Conservation (phyloP, 2,329 filamentous ascomycete species). For the Aspergillus flavus region DNA sequence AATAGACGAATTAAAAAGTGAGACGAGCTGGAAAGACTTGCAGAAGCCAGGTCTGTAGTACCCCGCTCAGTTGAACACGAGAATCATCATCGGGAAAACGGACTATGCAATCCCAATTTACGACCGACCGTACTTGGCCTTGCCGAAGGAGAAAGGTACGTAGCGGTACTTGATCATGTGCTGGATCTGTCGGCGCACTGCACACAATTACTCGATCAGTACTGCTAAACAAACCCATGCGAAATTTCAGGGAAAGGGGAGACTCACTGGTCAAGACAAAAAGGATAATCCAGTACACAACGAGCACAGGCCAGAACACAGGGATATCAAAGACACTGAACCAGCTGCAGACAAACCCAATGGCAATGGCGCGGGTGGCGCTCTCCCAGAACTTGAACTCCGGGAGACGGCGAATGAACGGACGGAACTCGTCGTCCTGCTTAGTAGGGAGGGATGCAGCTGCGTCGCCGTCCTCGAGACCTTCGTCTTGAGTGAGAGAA, state of each 20-base stretch:
- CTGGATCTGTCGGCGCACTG: slow-evolving; percentile 98
- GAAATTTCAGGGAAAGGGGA: background rate
- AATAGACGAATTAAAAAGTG: background rate
- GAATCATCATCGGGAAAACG: slow-evolving; percentile 1
- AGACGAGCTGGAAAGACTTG: background rate
- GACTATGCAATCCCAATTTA: slow-evolving; percentile 19
- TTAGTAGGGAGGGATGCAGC: slow-evolving; percentile 81
- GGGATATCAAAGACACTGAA: slow-evolving; percentile 94
- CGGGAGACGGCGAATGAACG: slow-evolving; percentile 91
- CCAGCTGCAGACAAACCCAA: slow-evolving; percentile 88
- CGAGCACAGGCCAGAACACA: slow-evolving; percentile 97
- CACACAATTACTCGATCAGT: background rate
- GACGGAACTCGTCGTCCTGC: slow-evolving; percentile 95
- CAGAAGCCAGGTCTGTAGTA: background rate
- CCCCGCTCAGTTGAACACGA: background rate
- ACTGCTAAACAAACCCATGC: background rate
- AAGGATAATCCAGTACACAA: slow-evolving; percentile 98
- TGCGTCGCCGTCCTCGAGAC: slow-evolving; percentile 89
- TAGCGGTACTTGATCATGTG: slow-evolving; percentile 99
- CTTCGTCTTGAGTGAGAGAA: slow-evolving; percentile 89
- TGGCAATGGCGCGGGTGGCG: slow-evolving; percentile 80
- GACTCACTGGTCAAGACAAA: slow-evolving; percentile 90
- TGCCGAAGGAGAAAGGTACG: slow-evolving; percentile 89
- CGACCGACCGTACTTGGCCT: slow-evolving; percentile 69
- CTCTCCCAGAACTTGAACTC: slow-evolving; percentile 99